A percentile compares a stretch with the other conserved stretches of the same genome.
Evolutionary conservation across 2,329 filamentous ascomycete species (phyloP).

Genomic region (Trichoderma oligosporum): DNA sequence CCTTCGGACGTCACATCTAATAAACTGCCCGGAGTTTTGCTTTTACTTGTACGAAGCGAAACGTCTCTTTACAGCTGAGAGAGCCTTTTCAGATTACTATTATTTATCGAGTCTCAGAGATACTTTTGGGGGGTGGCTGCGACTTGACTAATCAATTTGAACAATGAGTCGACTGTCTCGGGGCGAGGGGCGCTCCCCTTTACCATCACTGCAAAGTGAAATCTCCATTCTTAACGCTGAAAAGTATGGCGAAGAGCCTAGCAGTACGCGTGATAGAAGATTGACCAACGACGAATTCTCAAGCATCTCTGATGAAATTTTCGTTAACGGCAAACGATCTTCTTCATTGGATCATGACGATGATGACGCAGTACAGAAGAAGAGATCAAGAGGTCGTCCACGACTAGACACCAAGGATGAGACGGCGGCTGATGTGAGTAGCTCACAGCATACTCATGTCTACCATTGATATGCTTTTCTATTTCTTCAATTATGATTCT

Average conservation of each 20-base stretch:
- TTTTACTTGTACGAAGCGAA: neutral
- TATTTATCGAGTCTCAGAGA: neutral
- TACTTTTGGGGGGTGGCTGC: neutral
- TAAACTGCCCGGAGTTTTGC: neutral
- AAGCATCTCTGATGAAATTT: neutral
- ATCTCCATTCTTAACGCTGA: constrained; percentile 18
- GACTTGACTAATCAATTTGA: constrained; percentile 6
- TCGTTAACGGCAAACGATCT: constrained; percentile 25
- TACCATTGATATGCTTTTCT: neutral
- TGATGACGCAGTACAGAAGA: constrained; percentile 47
- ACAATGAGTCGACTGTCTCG: constrained; percentile 14
- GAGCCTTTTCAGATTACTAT: too few species aligned
- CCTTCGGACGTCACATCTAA: constrained; percentile 2
- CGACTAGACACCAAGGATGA: constrained; percentile 73
- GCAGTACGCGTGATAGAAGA: neutral
- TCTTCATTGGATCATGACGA: constrained; percentile 27
- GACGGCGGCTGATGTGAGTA: constrained; percentile 71
- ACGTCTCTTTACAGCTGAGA: too few species aligned
- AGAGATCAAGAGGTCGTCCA: constrained; percentile 68
- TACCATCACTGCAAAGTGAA: constrained; percentile 16
- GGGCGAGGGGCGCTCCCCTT: constrained; percentile 1
- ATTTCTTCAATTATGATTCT: too few species aligned
- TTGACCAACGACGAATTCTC: neutral
- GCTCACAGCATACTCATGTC: neutral
- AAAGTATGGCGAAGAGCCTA: constrained; percentile 9